These are phyloP conservation scores for Euryodendron excelsum DNA, from an alignment of 148 eudicot genomes.

Conservation along the genomic window DNA sequence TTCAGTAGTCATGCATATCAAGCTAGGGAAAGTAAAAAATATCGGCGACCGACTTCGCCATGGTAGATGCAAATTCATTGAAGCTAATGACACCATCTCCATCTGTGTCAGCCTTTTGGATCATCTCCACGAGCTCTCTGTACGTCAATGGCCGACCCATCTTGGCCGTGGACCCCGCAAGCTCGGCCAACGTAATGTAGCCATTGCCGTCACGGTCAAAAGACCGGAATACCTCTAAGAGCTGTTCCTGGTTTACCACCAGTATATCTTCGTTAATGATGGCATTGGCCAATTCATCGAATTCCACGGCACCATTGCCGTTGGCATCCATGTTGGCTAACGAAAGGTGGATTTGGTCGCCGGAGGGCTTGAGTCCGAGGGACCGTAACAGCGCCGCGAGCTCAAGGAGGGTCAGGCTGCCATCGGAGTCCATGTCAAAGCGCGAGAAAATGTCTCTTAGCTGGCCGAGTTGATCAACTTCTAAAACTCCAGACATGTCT, in stretches of 20 bases:
- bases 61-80: slow-evolving; percentile 39
- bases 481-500: neutral
- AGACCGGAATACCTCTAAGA: slow-evolving; percentile 26
- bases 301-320: slow-evolving; percentile 42
- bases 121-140: slow-evolving; percentile 36
- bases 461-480: slow-evolving; percentile 28
- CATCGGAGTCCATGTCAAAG: slow-evolving; percentile 57
- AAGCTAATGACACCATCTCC: slow-evolving; percentile 55
- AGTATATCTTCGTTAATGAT: slow-evolving; percentile 31
- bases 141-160: slow-evolving; percentile 57
- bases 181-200: slow-evolving; percentile 48
- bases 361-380: slow-evolving; percentile 41
- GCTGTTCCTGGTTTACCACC: slow-evolving; percentile 24
- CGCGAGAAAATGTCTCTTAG: slow-evolving; percentile 38
- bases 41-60: slow-evolving; percentile 48
- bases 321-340: slow-evolving; percentile 37
- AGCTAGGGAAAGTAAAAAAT: no score
- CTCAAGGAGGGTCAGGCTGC: slow-evolving; percentile 46
- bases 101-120: slow-evolving; percentile 37
- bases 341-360: slow-evolving; percentile 34
- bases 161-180: slow-evolving; percentile 53
- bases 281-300: slow-evolving; percentile 36
- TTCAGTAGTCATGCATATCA: no score
- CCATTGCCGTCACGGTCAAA: slow-evolving; percentile 53
- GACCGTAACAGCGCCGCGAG: slow-evolving; percentile 50